Evolutionary conservation across 441 rosid genomes (phyloP), one percentile per base, ranked within the genome.

Genomic region (Mallotus repandus): DNA sequence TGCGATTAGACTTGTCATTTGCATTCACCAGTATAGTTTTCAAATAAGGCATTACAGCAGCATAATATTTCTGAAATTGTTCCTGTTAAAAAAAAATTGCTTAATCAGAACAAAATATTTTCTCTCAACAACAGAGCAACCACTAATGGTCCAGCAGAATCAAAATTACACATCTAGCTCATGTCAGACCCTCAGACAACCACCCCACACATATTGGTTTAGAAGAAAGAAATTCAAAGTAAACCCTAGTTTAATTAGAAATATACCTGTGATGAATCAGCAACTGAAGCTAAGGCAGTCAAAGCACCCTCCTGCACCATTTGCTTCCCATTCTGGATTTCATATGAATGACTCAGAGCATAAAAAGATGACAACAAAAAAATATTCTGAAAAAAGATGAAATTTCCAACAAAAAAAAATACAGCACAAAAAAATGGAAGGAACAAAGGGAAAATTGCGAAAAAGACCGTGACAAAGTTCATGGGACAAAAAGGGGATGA

Each of bases 301-400:
- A 94, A 82, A 54, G 98, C 94, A 58, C 96, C 97, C 82, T 94
- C 98, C 84, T 92, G 95, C 74, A 92, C 97, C 98, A 92, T 92
- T 89, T 88, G 97, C 74, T 92, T 94, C 74, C 95, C 97, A 86
- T 90, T 92, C 98, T 94, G 70, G 22, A 63, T 57, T 46, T 54
- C 54, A 55, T n/a, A 25, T 15, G 21, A 63, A 38, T 41, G 63
- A 53, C 48, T 73, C 72, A 67, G 72, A 45, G 63, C 22, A 11
- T n/a, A 3, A 45, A 14, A 56, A 68, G 16, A 56, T 55, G 75
- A 13, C 72, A 46, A 78, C 25, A 57, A 76, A 46, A 70, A 50
- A 66, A 68, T 66, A 7, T 21, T 25, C 29, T 25, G 29, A 6
- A 46, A 58, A 69, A 69, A 43, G 43, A 62, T 14, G 61, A 55